Conservation (phyloP, 108 stramenopile genomes). For the Nitzschia sp. region DNA sequence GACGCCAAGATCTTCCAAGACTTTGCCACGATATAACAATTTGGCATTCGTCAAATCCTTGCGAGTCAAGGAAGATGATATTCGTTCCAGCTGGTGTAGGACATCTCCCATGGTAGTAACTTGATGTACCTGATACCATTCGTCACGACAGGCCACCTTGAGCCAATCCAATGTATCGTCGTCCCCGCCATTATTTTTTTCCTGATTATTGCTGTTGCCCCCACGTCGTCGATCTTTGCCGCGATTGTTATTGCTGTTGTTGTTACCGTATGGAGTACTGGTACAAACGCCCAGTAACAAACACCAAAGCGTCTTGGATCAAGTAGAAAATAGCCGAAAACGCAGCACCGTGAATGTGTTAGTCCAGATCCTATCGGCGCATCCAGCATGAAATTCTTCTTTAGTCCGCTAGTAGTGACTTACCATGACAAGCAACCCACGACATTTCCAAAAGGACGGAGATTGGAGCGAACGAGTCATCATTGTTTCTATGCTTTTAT, state of each 20-base stretch:
- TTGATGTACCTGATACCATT: not conserved
- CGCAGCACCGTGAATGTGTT: too few relatives aligned
- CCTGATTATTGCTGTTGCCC: not conserved
- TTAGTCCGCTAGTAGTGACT: too few relatives aligned
- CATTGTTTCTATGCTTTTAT: too few relatives aligned
- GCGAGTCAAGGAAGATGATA: not conserved
- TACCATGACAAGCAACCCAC: too few relatives aligned
- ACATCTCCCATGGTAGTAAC: slow-evolving; percentile 5
- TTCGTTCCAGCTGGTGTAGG: not conserved
- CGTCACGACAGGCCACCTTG: not conserved
- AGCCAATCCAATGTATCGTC: not conserved
- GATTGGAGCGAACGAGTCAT: too few relatives aligned
- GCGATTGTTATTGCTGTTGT: not conserved
- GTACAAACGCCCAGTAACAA: not conserved
- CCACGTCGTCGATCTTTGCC: not conserved
- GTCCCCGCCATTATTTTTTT: not conserved
- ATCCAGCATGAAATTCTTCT: too few relatives aligned
- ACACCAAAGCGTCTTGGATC: not conserved
- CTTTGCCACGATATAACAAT: not conserved
- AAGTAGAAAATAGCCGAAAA: not conserved
- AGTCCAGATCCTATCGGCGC: too few relatives aligned
- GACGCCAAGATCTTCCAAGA: not conserved
- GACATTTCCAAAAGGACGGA: too few relatives aligned
- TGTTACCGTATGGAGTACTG: not conserved
- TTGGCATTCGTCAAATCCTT: not conserved